Conservation (phyloP, 1,284 basidiomycete species). For the Leucoagaricus sp. region DNA sequence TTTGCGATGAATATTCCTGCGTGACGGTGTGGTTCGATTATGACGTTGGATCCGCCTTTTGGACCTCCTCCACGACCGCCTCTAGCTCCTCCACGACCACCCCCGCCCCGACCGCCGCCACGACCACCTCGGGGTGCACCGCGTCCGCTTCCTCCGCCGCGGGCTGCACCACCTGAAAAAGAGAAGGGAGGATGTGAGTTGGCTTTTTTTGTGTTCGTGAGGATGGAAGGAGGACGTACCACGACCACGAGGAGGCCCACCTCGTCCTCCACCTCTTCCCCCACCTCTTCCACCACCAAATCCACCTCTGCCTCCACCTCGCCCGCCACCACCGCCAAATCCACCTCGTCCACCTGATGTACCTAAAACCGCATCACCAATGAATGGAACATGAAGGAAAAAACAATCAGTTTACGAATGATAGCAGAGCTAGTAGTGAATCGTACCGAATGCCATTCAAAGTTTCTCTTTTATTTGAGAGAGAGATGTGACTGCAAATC, state of each 20-base stretch:
- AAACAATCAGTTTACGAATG: neutral
- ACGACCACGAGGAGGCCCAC: constrained; percentile 28
- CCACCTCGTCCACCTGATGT: constrained; percentile 57
- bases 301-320: constrained; percentile 30
- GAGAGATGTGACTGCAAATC: neutral
- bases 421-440: neutral
- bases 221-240: constrained; percentile 26
- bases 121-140: constrained; percentile 35
- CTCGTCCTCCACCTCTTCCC: constrained; percentile 30
- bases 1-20: constrained; percentile 93
- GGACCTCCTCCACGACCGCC: constrained; percentile 66
- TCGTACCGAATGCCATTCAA: constrained; percentile 27
- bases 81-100: constrained; percentile 43
- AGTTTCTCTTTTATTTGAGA: neutral
- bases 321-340: constrained; percentile 42
- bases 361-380: constrained; percentile 38
- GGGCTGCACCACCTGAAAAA: constrained; percentile 29
- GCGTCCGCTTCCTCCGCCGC: constrained; percentile 51
- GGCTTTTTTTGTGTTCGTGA: too few species aligned
- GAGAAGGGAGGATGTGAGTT: neutral
- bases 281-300: constrained; percentile 35
- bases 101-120: constrained; percentile 40
- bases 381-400: neutral
- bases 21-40: constrained; percentile 96
- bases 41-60: constrained; percentile 81